Evolutionary conservation across 2,329 filamentous ascomycete genomes (phyloP).

Genomic region (Clarireedia sp.): DNA sequence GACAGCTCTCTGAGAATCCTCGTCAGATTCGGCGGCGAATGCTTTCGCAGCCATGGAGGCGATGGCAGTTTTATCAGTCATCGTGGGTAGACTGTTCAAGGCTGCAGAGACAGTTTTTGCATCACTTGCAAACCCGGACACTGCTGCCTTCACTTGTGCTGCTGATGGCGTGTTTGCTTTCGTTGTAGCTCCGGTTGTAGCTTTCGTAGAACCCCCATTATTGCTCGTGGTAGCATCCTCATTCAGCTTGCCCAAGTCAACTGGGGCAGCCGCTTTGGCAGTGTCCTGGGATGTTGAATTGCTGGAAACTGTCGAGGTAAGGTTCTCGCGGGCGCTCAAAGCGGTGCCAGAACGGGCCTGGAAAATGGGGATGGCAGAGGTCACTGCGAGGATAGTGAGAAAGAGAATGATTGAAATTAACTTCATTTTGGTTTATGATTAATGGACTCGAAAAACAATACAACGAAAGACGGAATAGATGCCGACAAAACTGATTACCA

Average conservation of each 20-base stretch:
- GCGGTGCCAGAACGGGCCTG: not conserved
- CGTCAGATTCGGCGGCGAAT: conserved; percentile 22
- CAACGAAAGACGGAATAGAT: not conserved
- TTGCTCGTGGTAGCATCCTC: not conserved
- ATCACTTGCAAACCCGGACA: conserved; percentile 20
- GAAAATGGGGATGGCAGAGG: not conserved
- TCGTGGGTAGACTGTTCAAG: conserved; percentile 16
- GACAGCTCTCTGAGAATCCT: conserved; percentile 20
- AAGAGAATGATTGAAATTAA: not conserved
- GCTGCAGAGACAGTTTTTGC: conserved; percentile 21
- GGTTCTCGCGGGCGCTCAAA: not conserved
- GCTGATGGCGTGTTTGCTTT: not conserved
- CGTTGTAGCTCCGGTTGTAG: not conserved
- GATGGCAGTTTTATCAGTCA: conserved; percentile 13
- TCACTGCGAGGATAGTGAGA: not conserved
- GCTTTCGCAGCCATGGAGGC: conserved; percentile 17
- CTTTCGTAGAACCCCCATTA: not conserved
- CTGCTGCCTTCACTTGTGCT: conserved; percentile 15
- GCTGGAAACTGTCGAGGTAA: not conserved
- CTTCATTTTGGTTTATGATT: not conserved
- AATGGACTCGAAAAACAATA: not conserved
- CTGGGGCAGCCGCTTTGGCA: not conserved
- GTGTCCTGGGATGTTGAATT: not conserved
- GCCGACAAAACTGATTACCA: no score
- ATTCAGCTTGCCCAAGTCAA: not conserved